These are phyloP conservation scores for Rhododendron molle DNA, from an alignment of 148 eudicot genomes.

Conservation along the genomic window DNA sequence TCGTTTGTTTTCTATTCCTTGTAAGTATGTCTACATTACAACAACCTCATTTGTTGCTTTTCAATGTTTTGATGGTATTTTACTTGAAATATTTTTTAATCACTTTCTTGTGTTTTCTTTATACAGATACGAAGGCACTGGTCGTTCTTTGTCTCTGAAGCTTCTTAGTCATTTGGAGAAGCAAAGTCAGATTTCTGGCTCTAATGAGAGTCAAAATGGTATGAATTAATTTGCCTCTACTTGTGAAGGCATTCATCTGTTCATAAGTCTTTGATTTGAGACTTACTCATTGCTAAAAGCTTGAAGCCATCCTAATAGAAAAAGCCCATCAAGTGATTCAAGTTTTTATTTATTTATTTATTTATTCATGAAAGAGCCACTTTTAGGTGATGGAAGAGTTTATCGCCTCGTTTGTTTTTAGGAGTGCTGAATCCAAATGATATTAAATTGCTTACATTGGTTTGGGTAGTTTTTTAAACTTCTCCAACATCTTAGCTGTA, in stretches of 20 bases:
- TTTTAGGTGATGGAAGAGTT: neutral
- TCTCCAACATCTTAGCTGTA: neutral
- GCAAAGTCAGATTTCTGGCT: constrained; percentile 42
- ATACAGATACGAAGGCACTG: constrained; percentile 87
- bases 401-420: neutral
- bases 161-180: constrained; percentile 76
- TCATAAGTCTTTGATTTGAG: neutral
- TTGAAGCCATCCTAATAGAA: neutral
- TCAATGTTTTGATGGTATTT: neutral
- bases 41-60: neutral
- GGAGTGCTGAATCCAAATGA: neutral
- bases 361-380: neutral
- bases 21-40: neutral
- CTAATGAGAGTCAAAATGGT: neutral
- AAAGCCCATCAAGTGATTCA: neutral
- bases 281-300: neutral
- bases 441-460: neutral
- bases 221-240: neutral
- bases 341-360: neutral
- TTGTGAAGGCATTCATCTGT: neutral
- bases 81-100: neutral
- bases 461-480: neutral
- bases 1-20: neutral
- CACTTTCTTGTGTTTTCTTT: neutral
- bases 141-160: constrained; percentile 79